A percentile compares a stretch with the other conserved stretches of the same genome.
phyloP scores from a whole-genome alignment of 768 basidiomycete genomes.

The Termitomyces eurrhizus region DNA sequence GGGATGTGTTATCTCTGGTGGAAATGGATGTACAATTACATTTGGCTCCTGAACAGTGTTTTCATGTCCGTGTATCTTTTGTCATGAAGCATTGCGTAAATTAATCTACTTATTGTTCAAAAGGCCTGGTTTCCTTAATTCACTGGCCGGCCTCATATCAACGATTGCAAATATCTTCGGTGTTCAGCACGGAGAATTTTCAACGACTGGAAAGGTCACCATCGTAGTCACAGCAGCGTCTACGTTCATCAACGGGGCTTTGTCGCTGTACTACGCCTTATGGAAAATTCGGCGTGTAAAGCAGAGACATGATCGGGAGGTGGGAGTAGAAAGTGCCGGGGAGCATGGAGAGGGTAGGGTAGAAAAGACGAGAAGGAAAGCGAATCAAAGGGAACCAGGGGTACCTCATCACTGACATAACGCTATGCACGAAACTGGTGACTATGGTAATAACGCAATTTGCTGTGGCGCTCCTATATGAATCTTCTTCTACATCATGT shows the following conservation, averaged over 20 bases:
- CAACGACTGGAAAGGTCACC: slow-evolving; percentile 38
- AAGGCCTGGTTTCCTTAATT: slow-evolving; percentile 57
- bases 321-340: slow-evolving; percentile 40
- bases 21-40: slow-evolving; percentile 54
- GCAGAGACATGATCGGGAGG: slow-evolving; percentile 34
- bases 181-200: slow-evolving; percentile 41
- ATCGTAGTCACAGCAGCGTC: slow-evolving; percentile 41
- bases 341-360: slow-evolving; percentile 40
- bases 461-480: too few species aligned
- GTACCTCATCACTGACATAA: neutral
- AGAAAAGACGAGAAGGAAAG: slow-evolving; percentile 19
- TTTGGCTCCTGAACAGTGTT: slow-evolving; percentile 55
- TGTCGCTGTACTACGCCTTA: slow-evolving; percentile 39
- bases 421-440: neutral
- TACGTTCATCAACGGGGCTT: slow-evolving; percentile 36
- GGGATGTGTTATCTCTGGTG: slow-evolving; percentile 62
- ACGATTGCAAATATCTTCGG: slow-evolving; percentile 50
- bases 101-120: neutral
- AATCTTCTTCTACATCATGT: too few species aligned
- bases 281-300: slow-evolving; percentile 42
- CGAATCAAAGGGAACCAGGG: slow-evolving; percentile 1
- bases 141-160: slow-evolving; percentile 52
- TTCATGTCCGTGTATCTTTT: slow-evolving; percentile 40
- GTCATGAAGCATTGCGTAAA: neutral
- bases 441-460: neutral